Conservation (phyloP, 2,329 filamentous ascomycete species). For the Tolypocladium amazonense region DNA sequence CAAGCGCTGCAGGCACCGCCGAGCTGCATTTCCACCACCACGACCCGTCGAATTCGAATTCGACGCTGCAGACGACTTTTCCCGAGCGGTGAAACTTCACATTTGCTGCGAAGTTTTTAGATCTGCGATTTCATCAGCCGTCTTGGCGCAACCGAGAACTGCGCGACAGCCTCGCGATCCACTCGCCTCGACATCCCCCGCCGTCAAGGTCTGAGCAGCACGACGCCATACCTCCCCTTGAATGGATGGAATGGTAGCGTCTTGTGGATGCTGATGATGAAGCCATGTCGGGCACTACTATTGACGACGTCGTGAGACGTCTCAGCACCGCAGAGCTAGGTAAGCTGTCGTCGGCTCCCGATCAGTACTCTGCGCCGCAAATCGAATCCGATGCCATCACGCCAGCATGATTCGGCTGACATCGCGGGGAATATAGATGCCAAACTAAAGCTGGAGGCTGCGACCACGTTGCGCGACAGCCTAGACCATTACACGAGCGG, state of each 20-base stretch:
- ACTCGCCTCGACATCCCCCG: constrained; percentile 3
- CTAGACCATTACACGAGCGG: constrained; percentile 81
- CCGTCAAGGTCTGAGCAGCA: constrained; percentile 7
- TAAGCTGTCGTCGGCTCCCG: constrained; percentile 20
- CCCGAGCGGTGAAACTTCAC: background rate
- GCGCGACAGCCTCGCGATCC: constrained; percentile 14
- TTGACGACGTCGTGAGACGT: constrained; percentile 54
- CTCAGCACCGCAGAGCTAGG: constrained; percentile 45
- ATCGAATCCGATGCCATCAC: background rate
- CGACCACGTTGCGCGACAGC: constrained; percentile 78
- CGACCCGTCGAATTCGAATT: background rate
- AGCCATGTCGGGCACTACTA: constrained; percentile 49
- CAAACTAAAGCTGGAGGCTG: constrained; percentile 71
- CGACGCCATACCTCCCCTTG: constrained; percentile 13
- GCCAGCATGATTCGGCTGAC: background rate
- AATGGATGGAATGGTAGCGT: constrained; percentile 24
- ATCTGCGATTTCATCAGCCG: background rate
- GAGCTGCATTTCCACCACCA: background rate
- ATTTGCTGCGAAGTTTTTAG: background rate
- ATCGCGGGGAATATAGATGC: constrained; percentile 46
- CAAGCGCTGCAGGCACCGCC: constrained; percentile 5
- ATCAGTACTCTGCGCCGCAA: background rate
- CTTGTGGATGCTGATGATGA: constrained; percentile 33
- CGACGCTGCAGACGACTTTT: background rate
- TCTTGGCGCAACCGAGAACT: background rate